Base-by-base conservation (phyloP, 257 asterid species). In the Osmanthus fragrans region DNA sequence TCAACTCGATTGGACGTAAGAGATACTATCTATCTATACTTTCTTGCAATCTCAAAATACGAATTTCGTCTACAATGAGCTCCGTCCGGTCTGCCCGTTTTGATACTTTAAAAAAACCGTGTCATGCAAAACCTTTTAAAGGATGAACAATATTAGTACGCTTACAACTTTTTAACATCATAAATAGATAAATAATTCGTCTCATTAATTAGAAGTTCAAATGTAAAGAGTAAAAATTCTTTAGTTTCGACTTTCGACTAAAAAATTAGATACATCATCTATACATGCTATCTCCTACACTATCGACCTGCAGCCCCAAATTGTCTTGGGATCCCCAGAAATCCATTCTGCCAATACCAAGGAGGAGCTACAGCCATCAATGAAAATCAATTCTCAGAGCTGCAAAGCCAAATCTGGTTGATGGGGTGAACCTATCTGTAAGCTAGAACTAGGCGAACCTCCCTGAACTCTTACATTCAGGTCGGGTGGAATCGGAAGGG, bases 401-500 rank as follows among this genome's bases (percentile, higher is more conserved):
- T 95, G 99, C 58, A 95, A 81, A 51, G 94, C 97, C 85, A 95
- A 89, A 80, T 95, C 98, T 29, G 99, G 96, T 76, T 86, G 96
- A 85, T 84, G 96, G 0, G 98, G 91, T 0, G 93, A 88, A 65
- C 96, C 92, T 73, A 88, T 87, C 82, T 86, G 96, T 78, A 94
- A 89, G 84, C 93, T 86, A 73, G 92, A 87, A 84, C 94, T 82
- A 58, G 97, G 97, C 0, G 98, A 91, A 54, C 91, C 91, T 0
- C 81, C 82, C 18, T 81, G 89, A 30, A 87, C 85, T 76, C 92
- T 78, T 21, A 91, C 80, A 56, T 93, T 95, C 80, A 95, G 83
- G 76, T 93, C 98, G 1, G 97, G 97, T 2, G 92, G 91, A 45
- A 54, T 71, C 0, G 82, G 63, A 19, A 82, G 66, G 33, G 66